phyloP scores from a whole-genome alignment of 2,329 filamentous ascomycete genomes.

The Trichoderma gracile region DNA sequence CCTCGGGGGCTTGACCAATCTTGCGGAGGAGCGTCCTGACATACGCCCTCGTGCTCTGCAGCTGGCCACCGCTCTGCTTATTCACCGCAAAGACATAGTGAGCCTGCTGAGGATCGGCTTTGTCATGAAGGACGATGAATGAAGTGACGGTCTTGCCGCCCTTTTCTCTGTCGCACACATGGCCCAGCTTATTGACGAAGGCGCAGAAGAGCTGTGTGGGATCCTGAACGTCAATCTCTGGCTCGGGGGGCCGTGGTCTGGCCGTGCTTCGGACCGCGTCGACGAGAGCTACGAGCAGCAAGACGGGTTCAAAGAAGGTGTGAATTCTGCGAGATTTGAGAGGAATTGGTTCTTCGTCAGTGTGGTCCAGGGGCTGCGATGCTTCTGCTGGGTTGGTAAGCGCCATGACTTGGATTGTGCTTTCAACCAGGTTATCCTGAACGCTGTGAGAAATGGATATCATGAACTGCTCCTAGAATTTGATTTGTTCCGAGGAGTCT shows the following conservation, averaged over 20 bases:
- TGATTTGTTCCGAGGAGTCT: too few species aligned
- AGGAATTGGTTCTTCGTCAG: not conserved
- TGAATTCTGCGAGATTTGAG: too few species aligned
- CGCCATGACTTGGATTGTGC: not conserved
- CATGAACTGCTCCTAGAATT: too few species aligned
- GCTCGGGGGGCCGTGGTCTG: not conserved
- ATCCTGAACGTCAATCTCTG: not conserved
- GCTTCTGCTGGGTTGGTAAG: not conserved
- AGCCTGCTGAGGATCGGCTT: not conserved
- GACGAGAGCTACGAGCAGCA: not conserved
- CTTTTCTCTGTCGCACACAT: not conserved
- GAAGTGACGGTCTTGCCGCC: not conserved
- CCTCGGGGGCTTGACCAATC: not conserved
- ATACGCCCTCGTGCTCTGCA: not conserved
- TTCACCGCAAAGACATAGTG: constrained; percentile 2
- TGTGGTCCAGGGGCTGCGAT: not conserved
- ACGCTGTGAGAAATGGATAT: too few species aligned
- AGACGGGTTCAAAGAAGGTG: not conserved
- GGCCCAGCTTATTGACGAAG: constrained; percentile 3
- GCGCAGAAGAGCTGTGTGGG: not conserved
- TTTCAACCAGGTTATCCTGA: too few species aligned
- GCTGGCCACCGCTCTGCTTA: not conserved
- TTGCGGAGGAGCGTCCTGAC: not conserved
- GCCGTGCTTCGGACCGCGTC: not conserved
- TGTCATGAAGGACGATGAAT: not conserved